phyloP scores from a whole-genome alignment of 495 filamentous ascomycete species.

The Parmelia sp. region DNA sequence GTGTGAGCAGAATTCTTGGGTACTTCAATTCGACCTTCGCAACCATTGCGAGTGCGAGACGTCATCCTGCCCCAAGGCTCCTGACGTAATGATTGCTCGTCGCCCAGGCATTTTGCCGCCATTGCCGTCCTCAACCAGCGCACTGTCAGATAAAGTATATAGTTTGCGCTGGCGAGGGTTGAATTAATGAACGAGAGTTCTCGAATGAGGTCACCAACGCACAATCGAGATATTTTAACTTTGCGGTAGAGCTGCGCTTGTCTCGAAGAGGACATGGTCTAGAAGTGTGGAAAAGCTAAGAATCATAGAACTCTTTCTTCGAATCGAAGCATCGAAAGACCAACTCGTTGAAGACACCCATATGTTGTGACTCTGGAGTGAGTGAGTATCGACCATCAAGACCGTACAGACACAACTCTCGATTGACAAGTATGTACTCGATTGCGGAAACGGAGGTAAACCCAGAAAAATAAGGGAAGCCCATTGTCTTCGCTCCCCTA shows the following conservation, averaged over 20 bases:
- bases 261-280: not conserved
- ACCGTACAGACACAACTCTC: not conserved
- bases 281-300: not conserved
- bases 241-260: not conserved
- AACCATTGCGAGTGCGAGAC: not conserved
- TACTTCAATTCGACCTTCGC: not conserved
- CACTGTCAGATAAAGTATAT: no score
- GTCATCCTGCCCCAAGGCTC: not conserved
- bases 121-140: not conserved
- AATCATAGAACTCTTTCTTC: no score
- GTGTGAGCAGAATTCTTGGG: not conserved
- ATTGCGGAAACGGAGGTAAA: not conserved
- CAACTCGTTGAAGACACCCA: no score
- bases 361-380: no score
- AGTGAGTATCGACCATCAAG: not conserved
- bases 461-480: no score
- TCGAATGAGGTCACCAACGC: not conserved
- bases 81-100: slow-evolving; percentile 6
- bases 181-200: no score
- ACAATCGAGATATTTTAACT: not conserved
- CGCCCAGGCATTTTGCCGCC: not conserved
- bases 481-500: not conserved
- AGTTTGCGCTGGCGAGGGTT: no score
- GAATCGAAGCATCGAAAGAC: not conserved
- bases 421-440: not conserved